Percentiles rank a stretch among this genome's conserved stretches.
Conservation (phyloP, 768 basidiomycete species). For the Tylopilus subfusipes region DNA sequence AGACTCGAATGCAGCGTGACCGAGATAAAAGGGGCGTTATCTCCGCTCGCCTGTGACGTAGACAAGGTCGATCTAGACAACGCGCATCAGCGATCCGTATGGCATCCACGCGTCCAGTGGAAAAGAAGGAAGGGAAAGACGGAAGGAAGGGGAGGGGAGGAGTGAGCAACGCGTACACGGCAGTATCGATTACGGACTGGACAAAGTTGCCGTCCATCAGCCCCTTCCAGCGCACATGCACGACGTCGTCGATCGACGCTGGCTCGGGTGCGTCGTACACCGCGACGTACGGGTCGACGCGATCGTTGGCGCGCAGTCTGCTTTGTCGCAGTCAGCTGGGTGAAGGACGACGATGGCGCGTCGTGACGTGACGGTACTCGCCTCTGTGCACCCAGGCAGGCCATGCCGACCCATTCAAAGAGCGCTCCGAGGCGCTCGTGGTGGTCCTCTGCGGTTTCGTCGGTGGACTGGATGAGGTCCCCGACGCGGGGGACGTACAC, state of each 20-base stretch:
- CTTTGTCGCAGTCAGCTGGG: no score
- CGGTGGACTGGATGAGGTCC: conserved; percentile 23
- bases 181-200: conserved; percentile 45
- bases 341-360: no score
- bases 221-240: conserved; percentile 60
- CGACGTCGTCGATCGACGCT: conserved; percentile 42
- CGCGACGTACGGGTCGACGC: conserved; percentile 66
- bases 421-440: conserved; percentile 41
- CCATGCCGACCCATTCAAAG: conserved; percentile 77
- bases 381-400: conserved; percentile 64
- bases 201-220: conserved; percentile 52
- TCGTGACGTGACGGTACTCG: conserved; percentile 20
- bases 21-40: conserved; percentile 14
- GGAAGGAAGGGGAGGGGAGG: no score
- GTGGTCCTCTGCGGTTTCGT: conserved; percentile 50
- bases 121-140: not conserved
- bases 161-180: conserved; percentile 27
- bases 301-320: conserved; percentile 60
- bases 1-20: conserved; percentile 39
- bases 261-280: conserved; percentile 56
- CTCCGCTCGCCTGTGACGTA: not conserved
- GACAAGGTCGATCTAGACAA: conserved; percentile 10
- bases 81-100: not conserved
- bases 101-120: not conserved
- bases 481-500: conserved; percentile 41